A percentile compares a stretch with the other conserved stretches of the same genome.
These are phyloP conservation scores for Cystofilobasidium bisporidii DNA, from an alignment of 768 basidiomycete species.

Conservation along the genomic window DNA sequence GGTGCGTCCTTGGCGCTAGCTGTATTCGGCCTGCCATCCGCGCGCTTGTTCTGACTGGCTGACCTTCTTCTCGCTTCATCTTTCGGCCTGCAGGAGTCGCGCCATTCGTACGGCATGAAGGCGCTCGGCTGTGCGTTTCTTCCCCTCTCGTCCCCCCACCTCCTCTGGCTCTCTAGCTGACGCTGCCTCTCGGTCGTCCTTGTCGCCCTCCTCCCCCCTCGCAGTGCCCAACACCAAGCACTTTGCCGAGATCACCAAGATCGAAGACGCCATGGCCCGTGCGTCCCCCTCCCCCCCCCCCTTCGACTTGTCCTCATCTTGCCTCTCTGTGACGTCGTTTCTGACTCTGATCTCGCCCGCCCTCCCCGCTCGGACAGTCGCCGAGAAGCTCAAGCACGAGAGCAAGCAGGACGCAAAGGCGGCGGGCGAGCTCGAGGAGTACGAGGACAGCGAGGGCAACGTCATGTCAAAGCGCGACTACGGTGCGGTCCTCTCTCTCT, in stretches of 20 bases:
- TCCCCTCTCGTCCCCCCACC: no score
- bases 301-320: neutral
- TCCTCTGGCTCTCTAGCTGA: no score
- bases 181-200: no score
- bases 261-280: slow-evolving; percentile 92
- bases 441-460: slow-evolving; percentile 97
- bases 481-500: slow-evolving; percentile 21
- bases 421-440: slow-evolving; percentile 92
- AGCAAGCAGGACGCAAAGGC: slow-evolving; percentile 88
- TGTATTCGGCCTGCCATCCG: neutral
- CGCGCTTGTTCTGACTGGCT: neutral
- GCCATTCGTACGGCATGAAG: slow-evolving; percentile 97
- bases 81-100: slow-evolving; percentile 56
- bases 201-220: no score
- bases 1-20: no score
- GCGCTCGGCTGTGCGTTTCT: slow-evolving; percentile 55
- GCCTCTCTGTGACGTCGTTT: slow-evolving; percentile 3
- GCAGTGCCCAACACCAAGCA: slow-evolving; percentile 88
- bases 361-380: slow-evolving; percentile 50
- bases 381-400: slow-evolving; percentile 93
- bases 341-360: neutral
- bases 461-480: slow-evolving; percentile 98
- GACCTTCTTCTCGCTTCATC: neutral
- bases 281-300: slow-evolving; percentile 40
- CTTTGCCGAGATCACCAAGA: slow-evolving; percentile 96